These are phyloP conservation scores for Margaritispora aquatica DNA, from an alignment of 495 filamentous ascomycete species.

Conservation along the genomic window DNA sequence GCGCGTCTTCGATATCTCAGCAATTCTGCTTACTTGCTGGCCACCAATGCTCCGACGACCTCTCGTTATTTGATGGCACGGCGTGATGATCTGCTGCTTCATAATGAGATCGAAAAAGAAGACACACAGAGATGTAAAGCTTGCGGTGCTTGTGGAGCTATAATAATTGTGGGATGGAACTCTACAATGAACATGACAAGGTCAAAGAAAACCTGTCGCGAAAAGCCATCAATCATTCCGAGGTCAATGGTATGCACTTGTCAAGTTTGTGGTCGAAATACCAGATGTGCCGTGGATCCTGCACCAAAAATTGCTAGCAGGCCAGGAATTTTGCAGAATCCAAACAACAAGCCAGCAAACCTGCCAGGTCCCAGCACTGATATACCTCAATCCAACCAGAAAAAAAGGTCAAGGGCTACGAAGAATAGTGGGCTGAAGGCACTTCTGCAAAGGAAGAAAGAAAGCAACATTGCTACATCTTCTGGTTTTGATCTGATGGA, in stretches of 20 bases:
- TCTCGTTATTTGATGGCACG: slow-evolving; percentile 44
- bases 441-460: slow-evolving; percentile 37
- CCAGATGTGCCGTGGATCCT: slow-evolving; percentile 30
- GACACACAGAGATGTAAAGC: slow-evolving; percentile 39
- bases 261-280: slow-evolving; percentile 34
- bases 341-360: neutral
- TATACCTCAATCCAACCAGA: slow-evolving; percentile 36
- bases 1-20: slow-evolving; percentile 31
- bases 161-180: slow-evolving; percentile 39
- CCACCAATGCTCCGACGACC: slow-evolving; percentile 36
- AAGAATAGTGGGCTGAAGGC: slow-evolving; percentile 47
- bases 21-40: slow-evolving; percentile 44
- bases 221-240: neutral
- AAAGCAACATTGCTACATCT: slow-evolving; percentile 25
- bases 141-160: slow-evolving; percentile 46
- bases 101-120: slow-evolving; percentile 33
- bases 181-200: slow-evolving; percentile 25
- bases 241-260: slow-evolving; percentile 33
- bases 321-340: neutral
- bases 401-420: slow-evolving; percentile 45
- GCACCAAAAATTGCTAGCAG: slow-evolving; percentile 6
- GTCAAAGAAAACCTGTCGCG: neutral
- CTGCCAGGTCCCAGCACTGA: neutral
- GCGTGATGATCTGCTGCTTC: slow-evolving; percentile 35
- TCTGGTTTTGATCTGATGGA: slow-evolving; percentile 44